Percentiles rank a stretch among this genome's conserved stretches.
phyloP scores from a whole-genome alignment of 495 filamentous ascomycete species.

The Aspergillus nidulans region DNA sequence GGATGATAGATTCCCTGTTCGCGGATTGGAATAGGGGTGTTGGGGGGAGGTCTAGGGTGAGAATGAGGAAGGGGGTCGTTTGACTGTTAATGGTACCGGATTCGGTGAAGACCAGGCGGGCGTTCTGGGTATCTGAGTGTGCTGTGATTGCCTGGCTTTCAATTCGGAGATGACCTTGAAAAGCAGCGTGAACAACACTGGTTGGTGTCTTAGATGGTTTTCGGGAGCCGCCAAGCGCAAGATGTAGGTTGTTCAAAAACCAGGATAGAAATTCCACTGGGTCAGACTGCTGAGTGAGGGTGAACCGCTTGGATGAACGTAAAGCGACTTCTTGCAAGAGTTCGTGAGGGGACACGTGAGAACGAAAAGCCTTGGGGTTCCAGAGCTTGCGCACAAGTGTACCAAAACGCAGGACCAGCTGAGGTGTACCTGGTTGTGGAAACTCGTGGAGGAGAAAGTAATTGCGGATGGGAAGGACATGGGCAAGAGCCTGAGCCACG shows the following conservation, averaged over 20 bases:
- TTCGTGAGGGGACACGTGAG: slow-evolving; percentile 95
- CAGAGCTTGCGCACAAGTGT: slow-evolving; percentile 95
- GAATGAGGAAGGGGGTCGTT: slow-evolving; percentile 73
- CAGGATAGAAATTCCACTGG: slow-evolving; percentile 94
- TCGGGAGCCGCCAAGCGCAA: slow-evolving; percentile 84
- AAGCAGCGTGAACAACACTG: slow-evolving; percentile 82
- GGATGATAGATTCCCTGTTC: slow-evolving; percentile 86
- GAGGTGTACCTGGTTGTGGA: slow-evolving; percentile 42
- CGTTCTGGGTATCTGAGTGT: slow-evolving; percentile 73
- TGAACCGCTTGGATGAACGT: slow-evolving; percentile 86
- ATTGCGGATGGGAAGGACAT: slow-evolving; percentile 86
- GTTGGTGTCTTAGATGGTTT: slow-evolving; percentile 63
- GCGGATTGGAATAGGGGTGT: slow-evolving; percentile 97
- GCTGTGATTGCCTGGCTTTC: slow-evolving; percentile 95
- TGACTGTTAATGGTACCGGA: slow-evolving; percentile 74
- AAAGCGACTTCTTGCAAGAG: slow-evolving; percentile 91
- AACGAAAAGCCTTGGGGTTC: slow-evolving; percentile 96
- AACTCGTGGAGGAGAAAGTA: slow-evolving; percentile 79
- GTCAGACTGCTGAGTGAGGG: slow-evolving; percentile 85
- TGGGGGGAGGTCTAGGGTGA: slow-evolving; percentile 88
- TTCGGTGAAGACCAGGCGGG: slow-evolving; percentile 91
- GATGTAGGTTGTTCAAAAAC: slow-evolving; percentile 94
- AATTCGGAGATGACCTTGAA: slow-evolving; percentile 87
- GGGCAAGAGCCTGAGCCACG: slow-evolving; percentile 86
- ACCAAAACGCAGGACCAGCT: slow-evolving; percentile 71